These are phyloP conservation scores for Rhizophora mangle DNA, from an alignment of 345 rosid genomes.

Conservation along the genomic window DNA sequence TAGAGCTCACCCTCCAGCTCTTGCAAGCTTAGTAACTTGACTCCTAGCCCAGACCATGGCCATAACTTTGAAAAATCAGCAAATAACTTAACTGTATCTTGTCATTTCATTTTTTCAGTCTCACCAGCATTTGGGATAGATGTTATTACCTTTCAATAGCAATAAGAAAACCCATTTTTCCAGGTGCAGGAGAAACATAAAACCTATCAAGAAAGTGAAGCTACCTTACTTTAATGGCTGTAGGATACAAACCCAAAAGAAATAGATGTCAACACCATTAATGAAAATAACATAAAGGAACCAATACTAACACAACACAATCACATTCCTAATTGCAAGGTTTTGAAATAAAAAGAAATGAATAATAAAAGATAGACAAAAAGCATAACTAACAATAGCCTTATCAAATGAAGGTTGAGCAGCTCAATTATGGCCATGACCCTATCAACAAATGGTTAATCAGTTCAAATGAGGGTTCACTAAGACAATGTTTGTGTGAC, in stretches of 20 bases:
- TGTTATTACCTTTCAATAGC: constrained; percentile 64
- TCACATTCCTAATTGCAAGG: too few species aligned
- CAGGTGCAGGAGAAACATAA: constrained; percentile 80
- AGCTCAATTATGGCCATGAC: too few species aligned
- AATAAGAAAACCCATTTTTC: constrained; percentile 71
- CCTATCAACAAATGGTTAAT: too few species aligned
- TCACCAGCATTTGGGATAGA: constrained; percentile 13
- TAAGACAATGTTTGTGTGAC: too few species aligned
- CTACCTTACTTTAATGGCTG: not conserved
- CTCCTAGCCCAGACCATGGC: constrained; percentile 99
- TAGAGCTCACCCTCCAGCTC: too few species aligned
- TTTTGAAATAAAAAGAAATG: too few species aligned
- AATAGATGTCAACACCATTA: not conserved
- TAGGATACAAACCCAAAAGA: constrained; percentile 1
- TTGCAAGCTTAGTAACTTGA: constrained; percentile 80
- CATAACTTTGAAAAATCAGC: constrained; percentile 83
- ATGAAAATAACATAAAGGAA: too few species aligned
- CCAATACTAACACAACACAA: too few species aligned
- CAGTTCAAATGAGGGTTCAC: too few species aligned
- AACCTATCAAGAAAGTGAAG: constrained; percentile 47
- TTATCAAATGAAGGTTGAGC: too few species aligned
- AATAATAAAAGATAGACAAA: too few species aligned
- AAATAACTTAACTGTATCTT: constrained; percentile 19
- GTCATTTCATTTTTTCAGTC: not conserved
- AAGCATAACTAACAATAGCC: too few species aligned